phyloP scores from a whole-genome alignment of 2,329 filamentous ascomycete species.

The Cladosporium cucumerinum region DNA sequence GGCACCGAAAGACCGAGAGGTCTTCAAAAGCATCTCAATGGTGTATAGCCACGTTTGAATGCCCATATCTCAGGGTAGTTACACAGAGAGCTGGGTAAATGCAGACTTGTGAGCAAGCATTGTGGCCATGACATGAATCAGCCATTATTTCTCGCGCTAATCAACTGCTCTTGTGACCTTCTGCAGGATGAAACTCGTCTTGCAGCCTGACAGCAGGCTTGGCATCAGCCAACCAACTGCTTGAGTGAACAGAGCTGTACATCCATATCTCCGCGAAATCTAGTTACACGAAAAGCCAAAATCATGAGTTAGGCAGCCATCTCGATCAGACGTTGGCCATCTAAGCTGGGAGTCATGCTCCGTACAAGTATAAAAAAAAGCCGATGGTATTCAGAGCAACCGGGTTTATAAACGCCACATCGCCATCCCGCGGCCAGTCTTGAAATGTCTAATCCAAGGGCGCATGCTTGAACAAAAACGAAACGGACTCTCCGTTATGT shows the following conservation, averaged over 20 bases:
- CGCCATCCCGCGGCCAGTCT: not conserved
- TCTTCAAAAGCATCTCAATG: not conserved
- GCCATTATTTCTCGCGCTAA: not conserved
- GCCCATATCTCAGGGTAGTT: not conserved
- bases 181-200: not conserved
- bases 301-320: not conserved
- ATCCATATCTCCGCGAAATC: not conserved
- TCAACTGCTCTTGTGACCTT: not conserved
- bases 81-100: not conserved
- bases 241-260: not conserved
- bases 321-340: not conserved
- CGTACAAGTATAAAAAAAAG: not conserved
- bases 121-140: not conserved
- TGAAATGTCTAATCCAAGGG: conserved; percentile 33
- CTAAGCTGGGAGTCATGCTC: not conserved
- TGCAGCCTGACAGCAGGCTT: not conserved
- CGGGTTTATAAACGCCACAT: conserved; percentile 8
- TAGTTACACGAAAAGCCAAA: not conserved
- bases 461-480: conserved; percentile 66
- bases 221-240: not conserved
- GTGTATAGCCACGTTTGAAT: not conserved
- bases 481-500: conserved; percentile 66
- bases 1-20: not conserved
- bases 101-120: not conserved
- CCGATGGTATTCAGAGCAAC: not conserved